Conservation (phyloP, 129 eudicot species). For the Flaveria robusta region DNA sequence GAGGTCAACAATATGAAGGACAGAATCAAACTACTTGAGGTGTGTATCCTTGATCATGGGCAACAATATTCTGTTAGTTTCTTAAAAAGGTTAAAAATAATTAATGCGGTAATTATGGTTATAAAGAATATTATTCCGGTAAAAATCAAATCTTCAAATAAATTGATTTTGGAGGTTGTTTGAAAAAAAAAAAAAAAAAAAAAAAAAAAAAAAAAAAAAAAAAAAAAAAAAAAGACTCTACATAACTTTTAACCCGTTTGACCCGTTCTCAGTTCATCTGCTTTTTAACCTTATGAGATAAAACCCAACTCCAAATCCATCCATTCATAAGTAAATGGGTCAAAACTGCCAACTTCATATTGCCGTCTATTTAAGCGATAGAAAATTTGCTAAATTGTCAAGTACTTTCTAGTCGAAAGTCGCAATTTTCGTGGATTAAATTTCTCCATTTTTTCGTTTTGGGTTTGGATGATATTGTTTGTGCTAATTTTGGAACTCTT, state of each 20-base stretch:
- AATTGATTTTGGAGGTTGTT: not conserved
- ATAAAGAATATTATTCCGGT: not conserved
- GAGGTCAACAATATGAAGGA: slow-evolving; percentile 76
- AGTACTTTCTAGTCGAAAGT: not conserved
- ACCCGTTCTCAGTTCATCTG: not conserved
- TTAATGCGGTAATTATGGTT: not conserved
- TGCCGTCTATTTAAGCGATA: not conserved
- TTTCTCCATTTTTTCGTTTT: not conserved
- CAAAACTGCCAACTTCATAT: not conserved
- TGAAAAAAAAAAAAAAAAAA: not conserved
- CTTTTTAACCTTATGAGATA: not conserved
- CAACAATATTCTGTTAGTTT: not conserved
- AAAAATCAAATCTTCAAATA: not conserved
- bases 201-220: not conserved
- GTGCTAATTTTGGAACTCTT: slow-evolving; percentile 10
- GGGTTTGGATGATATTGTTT: slow-evolving; percentile 21
- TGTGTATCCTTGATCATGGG: slow-evolving; percentile 25
- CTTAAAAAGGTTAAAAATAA: not conserved
- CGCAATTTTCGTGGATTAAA: slow-evolving; percentile 3
- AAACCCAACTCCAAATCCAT: not conserved
- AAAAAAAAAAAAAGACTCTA: not conserved
- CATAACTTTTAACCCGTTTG: not conserved
- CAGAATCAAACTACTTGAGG: slow-evolving; percentile 74
- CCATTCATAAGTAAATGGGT: not conserved
- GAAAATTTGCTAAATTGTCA: not conserved